Percentiles rank a stretch among this genome's conserved stretches.
These are phyloP conservation scores for Gentiana straminea DNA, from an alignment of 257 asterid genomes.

Conservation along the genomic window DNA sequence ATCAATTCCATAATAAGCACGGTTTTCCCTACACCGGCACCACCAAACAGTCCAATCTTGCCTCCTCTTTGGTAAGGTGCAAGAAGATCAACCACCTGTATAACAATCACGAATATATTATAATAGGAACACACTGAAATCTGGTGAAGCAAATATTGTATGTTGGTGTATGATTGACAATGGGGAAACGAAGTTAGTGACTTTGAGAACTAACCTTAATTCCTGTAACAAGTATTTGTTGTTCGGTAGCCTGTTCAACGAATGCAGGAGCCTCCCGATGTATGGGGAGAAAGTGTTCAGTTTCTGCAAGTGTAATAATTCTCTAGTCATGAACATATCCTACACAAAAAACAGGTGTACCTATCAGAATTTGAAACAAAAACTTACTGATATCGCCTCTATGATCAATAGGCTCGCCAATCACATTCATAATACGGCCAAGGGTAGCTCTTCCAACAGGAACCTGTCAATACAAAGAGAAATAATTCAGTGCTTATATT, in stretches of 20 bases:
- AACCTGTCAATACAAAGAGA: conserved; percentile 34
- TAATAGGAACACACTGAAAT: not conserved
- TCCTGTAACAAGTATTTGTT: conserved; percentile 92
- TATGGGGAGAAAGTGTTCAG: conserved; percentile 84
- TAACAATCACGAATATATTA: not conserved
- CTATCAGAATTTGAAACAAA: not conserved
- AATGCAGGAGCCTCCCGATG: conserved; percentile 97
- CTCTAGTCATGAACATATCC: conserved; percentile 12
- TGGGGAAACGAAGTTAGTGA: not conserved
- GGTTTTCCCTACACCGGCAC: conserved; percentile 97
- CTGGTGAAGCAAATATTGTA: too few relatives aligned
- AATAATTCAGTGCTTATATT: not conserved
- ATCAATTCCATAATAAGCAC: conserved; percentile 96
- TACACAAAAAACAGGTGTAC: not conserved
- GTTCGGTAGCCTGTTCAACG: conserved; percentile 96
- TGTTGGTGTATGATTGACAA: too few relatives aligned
- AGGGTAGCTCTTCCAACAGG: conserved; percentile 98
- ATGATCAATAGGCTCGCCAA: conserved; percentile 92
- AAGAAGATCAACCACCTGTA: conserved; percentile 91
- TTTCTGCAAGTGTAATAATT: conserved; percentile 34
- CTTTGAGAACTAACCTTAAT: conserved; percentile 52
- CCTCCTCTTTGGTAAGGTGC: conserved; percentile 99
- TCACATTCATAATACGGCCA: conserved; percentile 93
- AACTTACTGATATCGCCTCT: conserved; percentile 76
- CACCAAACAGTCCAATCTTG: conserved; percentile 93